These are phyloP conservation scores for Leishmania arabica DNA, from an alignment of 208 protist species.

Conservation along the genomic window DNA sequence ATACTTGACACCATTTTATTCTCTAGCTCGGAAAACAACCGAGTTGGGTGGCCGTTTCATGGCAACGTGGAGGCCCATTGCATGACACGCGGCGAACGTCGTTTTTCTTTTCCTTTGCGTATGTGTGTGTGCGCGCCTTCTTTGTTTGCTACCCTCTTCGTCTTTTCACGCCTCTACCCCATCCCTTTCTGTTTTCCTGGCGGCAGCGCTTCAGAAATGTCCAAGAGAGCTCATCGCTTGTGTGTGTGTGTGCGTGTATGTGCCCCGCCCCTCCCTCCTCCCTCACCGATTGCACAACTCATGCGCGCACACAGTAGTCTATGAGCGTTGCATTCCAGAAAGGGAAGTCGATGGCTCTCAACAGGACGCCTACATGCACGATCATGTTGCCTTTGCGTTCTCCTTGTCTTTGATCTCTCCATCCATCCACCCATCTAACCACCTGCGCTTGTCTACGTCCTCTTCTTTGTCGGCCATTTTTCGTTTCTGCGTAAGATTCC, in stretches of 20 bases:
- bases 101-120: not conserved
- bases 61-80: not conserved
- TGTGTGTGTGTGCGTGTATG: not conserved
- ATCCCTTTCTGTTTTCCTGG: not conserved
- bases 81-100: not conserved
- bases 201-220: not conserved
- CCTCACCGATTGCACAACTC: not conserved
- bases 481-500: not conserved
- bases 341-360: not conserved
- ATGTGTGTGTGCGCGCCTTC: not conserved
- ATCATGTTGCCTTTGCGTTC: not conserved
- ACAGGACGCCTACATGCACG: not conserved
- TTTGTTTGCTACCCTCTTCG: not conserved
- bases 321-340: not conserved
- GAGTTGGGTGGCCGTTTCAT: not conserved
- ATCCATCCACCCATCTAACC: no score
- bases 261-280: not conserved
- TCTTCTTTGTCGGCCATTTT: not conserved
- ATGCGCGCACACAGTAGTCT: not conserved
- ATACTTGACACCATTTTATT: slow-evolving; percentile 7
- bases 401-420: no score
- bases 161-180: not conserved
- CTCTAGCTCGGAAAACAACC: slow-evolving; percentile 7
- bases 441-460: no score
- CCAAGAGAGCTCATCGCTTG: not conserved